Base-by-base conservation (phyloP, 345 rosid species). In the Dimocarpus longan region DNA sequence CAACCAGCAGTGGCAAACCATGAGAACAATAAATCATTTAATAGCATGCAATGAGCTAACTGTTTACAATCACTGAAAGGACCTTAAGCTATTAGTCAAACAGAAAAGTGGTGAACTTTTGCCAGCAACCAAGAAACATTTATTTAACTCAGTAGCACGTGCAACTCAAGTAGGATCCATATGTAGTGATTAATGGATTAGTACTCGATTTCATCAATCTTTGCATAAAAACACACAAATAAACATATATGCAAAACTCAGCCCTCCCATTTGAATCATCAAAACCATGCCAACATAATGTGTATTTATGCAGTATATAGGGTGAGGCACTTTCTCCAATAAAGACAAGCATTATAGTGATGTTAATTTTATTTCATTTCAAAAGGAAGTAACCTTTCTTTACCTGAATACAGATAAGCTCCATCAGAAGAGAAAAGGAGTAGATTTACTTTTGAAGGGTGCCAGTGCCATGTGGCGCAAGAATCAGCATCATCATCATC, bases 391-490 rank as follows among this genome's bases (percentile, higher is more conserved):
- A 18, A 59, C 52, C 0, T 54, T 66, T 15, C 65, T 57, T 81
- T 86, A 96, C 98, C 98, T 84, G 98, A 88, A 85, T 89, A 94
- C 72, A 96, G 68, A 76, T 93, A 92, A 10, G 95, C 95, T 79
- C 99, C 99, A 83, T 96, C 99, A 4, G 94, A 90, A 82, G 99
- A 96, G 86, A 96, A 94, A 67, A 80, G 83, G 74, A 96, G 93
- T 50, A 83, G 83, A 70, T 86, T 91, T 12, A 96, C 92, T 85
- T 80, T 87, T 80, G 92, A 75, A 50, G 97, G 87, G 79, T 96
- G 99, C 96, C 96, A 92, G 79, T 90, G 96, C 99, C 97, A 93
- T 68, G 97, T 92, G 73, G 97, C 82, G 69, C 98, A 94, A n/a
- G 93, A 89, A 73, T 93, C 98, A 76, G 98, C 94, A 87, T 95